A percentile compares a stretch with the other conserved stretches of the same genome.
phyloP scores from a whole-genome alignment of 1,284 basidiomycete species.

The Cryptococcus sp. region DNA sequence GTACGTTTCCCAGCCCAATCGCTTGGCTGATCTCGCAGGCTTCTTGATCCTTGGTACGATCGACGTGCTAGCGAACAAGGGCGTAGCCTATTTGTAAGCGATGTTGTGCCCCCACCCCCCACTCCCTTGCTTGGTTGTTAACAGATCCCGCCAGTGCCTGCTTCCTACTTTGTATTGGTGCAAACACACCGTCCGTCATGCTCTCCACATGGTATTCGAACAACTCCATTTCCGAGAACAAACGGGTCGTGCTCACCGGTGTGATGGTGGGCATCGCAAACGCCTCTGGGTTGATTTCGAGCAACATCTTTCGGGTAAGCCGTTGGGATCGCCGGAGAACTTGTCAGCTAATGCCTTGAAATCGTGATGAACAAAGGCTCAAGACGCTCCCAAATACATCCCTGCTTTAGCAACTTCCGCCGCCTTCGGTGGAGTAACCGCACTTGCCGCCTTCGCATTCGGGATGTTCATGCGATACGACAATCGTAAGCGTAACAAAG shows the following conservation, averaged over 20 bases:
- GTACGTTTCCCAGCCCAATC: background rate
- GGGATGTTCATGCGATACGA: conserved; percentile 24
- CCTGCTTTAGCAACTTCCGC: conserved; percentile 27
- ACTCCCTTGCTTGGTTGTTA: conserved; percentile 26
- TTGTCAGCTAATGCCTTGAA: conserved; percentile 33
- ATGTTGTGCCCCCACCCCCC: conserved; percentile 40
- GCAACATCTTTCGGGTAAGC: conserved; percentile 56
- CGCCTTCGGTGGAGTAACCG: conserved; percentile 22
- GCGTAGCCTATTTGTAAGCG: conserved; percentile 60
- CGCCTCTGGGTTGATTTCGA: conserved; percentile 59
- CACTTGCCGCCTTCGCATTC: conserved; percentile 15
- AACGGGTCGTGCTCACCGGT: conserved; percentile 59
- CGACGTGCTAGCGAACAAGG: conserved; percentile 52
- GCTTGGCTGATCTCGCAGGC: conserved; percentile 49
- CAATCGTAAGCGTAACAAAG: conserved; percentile 16
- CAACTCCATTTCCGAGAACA: conserved; percentile 59
- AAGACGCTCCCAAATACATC: conserved; percentile 56
- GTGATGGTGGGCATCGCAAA: conserved; percentile 60
- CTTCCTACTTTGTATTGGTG: conserved; percentile 50
- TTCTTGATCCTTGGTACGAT: conserved; percentile 61
- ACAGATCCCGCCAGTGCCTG: conserved; percentile 7
- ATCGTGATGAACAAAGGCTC: conserved; percentile 2
- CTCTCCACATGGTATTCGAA: conserved; percentile 61
- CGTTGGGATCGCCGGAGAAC: conserved; percentile 7
- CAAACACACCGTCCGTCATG: conserved; percentile 59